A percentile compares a stretch with the other conserved stretches of the same genome.
phyloP scores from a whole-genome alignment of 2,329 filamentous ascomycete species.

The Zopfia rhizophila region DNA sequence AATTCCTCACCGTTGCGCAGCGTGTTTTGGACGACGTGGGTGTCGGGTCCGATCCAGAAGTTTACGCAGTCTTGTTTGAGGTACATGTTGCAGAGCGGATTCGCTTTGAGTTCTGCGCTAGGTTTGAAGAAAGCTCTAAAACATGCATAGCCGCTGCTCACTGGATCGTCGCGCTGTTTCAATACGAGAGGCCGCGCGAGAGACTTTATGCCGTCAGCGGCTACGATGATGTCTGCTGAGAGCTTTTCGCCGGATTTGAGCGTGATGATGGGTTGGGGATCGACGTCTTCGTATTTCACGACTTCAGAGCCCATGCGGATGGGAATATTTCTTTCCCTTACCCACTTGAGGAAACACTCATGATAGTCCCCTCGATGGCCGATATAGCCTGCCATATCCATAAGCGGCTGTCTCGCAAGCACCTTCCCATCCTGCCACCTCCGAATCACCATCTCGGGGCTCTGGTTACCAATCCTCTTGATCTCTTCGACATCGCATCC shows the following conservation, averaged over 20 bases:
- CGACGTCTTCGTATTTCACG: slow-evolving; percentile 25
- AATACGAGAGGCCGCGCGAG: slow-evolving; percentile 61
- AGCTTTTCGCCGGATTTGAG: slow-evolving; percentile 34
- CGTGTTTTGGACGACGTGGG: slow-evolving; percentile 39
- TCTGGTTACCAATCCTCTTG: slow-evolving; percentile 60
- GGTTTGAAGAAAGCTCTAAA: slow-evolving; percentile 55
- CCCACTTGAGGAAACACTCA: slow-evolving; percentile 32
- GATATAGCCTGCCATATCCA: slow-evolving; percentile 59
- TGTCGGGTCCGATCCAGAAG: slow-evolving; percentile 38
- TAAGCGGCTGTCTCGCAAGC: slow-evolving; percentile 59
- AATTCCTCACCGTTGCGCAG: slow-evolving; percentile 38
- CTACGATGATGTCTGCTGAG: slow-evolving; percentile 59
- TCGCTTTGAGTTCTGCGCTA: slow-evolving; percentile 26
- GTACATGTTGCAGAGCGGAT: slow-evolving; percentile 26
- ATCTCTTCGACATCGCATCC: slow-evolving; percentile 52
- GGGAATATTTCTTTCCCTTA: slow-evolving; percentile 20
- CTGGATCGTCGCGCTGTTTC: slow-evolving; percentile 59
- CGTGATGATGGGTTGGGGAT: slow-evolving; percentile 23
- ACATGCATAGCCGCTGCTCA: slow-evolving; percentile 62
- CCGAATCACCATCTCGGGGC: slow-evolving; percentile 60
- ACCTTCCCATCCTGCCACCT: slow-evolving; percentile 61
- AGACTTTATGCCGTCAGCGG: slow-evolving; percentile 62
- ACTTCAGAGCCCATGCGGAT: slow-evolving; percentile 33
- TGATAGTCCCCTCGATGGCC: slow-evolving; percentile 34
- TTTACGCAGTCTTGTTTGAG: slow-evolving; percentile 33